Conservation (phyloP, 768 basidiomycete genomes). For the Suillus subalutaceus region DNA sequence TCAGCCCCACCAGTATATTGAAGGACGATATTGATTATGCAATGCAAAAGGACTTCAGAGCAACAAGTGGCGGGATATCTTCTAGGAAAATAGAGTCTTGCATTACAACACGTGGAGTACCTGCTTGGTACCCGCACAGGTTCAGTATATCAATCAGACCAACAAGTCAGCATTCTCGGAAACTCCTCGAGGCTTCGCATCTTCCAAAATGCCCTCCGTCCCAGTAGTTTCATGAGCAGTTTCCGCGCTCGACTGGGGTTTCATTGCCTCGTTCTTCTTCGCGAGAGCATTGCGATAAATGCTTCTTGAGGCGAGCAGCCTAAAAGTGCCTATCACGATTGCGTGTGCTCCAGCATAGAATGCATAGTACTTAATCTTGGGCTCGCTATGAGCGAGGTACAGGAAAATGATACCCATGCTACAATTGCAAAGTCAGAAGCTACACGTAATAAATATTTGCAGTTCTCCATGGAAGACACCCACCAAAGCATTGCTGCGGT, state of each 20-base stretch:
- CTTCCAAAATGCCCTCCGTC: neutral
- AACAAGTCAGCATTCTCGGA: neutral
- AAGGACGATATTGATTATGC: neutral
- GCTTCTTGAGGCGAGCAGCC: neutral
- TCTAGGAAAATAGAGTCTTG: neutral
- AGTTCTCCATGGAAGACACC: neutral
- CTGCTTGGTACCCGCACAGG: neutral
- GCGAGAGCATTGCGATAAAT: neutral
- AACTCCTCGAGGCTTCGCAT: neutral
- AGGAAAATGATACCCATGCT: neutral
- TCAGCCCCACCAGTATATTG: neutral
- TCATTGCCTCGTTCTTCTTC: neutral
- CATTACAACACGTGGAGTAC: neutral
- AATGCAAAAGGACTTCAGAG: neutral
- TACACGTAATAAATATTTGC: neutral
- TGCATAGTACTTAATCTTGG: neutral
- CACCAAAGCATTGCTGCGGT: neutral
- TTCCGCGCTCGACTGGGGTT: neutral
- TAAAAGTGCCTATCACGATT: neutral
- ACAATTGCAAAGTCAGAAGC: neutral
- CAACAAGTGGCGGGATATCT: neutral
- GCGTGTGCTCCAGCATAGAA: slow-evolving; percentile 3
- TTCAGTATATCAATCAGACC: neutral
- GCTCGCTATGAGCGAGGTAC: neutral
- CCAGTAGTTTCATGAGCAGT: neutral